Base-by-base conservation (phyloP, 2,329 filamentous ascomycete genomes). In the Metarhizium humberi region DNA sequence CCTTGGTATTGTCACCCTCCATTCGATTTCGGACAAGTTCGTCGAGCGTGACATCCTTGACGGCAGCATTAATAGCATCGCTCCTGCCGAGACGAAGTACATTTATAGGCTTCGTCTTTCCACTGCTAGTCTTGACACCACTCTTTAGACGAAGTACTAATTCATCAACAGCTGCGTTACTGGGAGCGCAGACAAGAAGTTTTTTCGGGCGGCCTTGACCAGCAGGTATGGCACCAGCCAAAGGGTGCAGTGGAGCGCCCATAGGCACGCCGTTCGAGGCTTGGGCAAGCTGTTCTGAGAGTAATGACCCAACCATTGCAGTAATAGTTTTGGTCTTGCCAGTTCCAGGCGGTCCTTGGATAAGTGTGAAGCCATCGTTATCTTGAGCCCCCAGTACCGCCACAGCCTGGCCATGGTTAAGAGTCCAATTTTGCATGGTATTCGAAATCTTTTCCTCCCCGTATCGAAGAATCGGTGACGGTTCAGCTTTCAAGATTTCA, bases 241-340 rank as follows among this genome's bases (percentile, higher is more conserved):
- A 55, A 3, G 68, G 66, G 18, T 69, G 65, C 45, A 67, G 16
- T 2, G 69, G 65, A 13, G 59, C 63, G 6, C 68, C 65, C 6
- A 71, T 57, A 13, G 67, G 66, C 14, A 67, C 64, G 16, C 69
- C 65, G 54, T 67, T 67, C 54, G 66, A 60, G 5, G 60, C 57
- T 55, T 68, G 73, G 59, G 63, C 70, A 57, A 64, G 66, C 62
- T 69, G 69, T 57, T 71, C 72, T 13, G 58, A 70, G n/a, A 64
- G 62, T 16, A 99, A 76, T 42, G 90, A 89, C 40, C 94, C 94
- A 29, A 97, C 92, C 78, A 99, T 95, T 36, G 92, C 94, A 55
- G 95, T 83, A 58, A 99, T 99, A 0, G 94, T 99, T 70, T 99
- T 99, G 0, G 94, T 99, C 74, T 99, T 99, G 66, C 92, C 94